Evolutionary conservation across 495 filamentous ascomycete genomes (phyloP).

Genomic region (Podospora conica): DNA sequence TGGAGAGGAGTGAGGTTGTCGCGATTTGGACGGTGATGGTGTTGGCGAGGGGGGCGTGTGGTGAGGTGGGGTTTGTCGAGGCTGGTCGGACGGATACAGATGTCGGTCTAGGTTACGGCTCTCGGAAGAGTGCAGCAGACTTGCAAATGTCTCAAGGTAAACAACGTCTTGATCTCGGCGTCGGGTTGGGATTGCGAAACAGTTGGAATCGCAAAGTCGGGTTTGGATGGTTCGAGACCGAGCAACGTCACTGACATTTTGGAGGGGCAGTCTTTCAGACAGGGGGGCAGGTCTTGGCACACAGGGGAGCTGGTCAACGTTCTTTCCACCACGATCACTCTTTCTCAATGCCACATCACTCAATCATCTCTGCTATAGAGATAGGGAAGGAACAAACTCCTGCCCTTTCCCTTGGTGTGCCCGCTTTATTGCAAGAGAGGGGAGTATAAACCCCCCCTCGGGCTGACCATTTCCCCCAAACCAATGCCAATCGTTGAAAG

Average conservation of each 20-base stretch:
- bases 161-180: not conserved
- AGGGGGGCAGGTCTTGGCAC: not conserved
- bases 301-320: not conserved
- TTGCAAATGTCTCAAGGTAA: not conserved
- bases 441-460: too few species aligned
- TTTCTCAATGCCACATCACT: too few species aligned
- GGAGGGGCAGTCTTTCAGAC: constrained; percentile 8
- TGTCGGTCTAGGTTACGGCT: not conserved
- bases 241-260: constrained; percentile 20
- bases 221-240: not conserved
- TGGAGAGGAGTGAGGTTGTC: not conserved
- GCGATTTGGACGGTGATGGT: not conserved
- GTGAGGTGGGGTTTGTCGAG: not conserved
- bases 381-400: too few species aligned
- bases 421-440: too few species aligned
- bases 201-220: constrained; percentile 26
- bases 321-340: too few species aligned
- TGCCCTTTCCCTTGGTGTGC: too few species aligned
- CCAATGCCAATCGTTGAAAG: too few species aligned
- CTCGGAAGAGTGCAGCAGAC: not conserved
- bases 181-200: constrained; percentile 16
- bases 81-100: not conserved
- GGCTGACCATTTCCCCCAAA: too few species aligned
- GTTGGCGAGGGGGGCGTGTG: not conserved
- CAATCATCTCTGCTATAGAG: too few species aligned